Base-by-base conservation (phyloP, 371 early-diverging fungal genomes). In the Actinomucor elegans region DNA sequence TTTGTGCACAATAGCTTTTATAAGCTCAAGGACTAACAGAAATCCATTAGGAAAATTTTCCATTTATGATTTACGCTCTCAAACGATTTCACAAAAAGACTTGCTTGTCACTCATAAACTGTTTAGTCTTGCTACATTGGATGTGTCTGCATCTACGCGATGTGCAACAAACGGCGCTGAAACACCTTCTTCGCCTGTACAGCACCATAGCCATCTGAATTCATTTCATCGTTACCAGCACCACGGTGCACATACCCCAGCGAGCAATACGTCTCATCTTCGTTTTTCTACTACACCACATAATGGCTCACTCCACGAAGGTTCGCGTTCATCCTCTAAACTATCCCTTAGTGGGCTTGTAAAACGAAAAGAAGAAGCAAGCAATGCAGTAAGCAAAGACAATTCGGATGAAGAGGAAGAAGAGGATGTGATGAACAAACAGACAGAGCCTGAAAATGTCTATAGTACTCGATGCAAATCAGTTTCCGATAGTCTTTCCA, bases 101-200 rank as follows among this genome's bases (percentile, higher is more conserved):
- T 61, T 84, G 17, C 74, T 77, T 43, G 80, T 81, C 15, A 81
- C 82, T 0, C 84, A 84, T 61, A 84, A 84, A 35, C 52, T 84
- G 8, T 84, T 84, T 57, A 81, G 82, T 38, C 62, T 84, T 51
- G 79, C 80, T 8, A 81, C 79, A 7, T 69, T 84, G 49, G 76
- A 84, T 51, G 69, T 77, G 18, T 60, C 56, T n/a, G n/a, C 52
- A 20, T 31, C 42, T 11, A 8, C 23, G 11, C 20, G 27, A 32
- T 29, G 5, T 9, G 14, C 20, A 18, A 45, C 17, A n/a, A 45
- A 14, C 10, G n/a, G 41, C 7, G 20, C 20, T 8, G 37, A 17
- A 37, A 37, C 37, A n/a, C 2, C 6, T 11, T 12, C 48, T 33
- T 14, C 23, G 38, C 12, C 46, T 28, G 4, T 34, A 21, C 6